Evolutionary conservation across 2,329 filamentous ascomycete genomes (phyloP).

Genomic region (Alternaria ethzedia): DNA sequence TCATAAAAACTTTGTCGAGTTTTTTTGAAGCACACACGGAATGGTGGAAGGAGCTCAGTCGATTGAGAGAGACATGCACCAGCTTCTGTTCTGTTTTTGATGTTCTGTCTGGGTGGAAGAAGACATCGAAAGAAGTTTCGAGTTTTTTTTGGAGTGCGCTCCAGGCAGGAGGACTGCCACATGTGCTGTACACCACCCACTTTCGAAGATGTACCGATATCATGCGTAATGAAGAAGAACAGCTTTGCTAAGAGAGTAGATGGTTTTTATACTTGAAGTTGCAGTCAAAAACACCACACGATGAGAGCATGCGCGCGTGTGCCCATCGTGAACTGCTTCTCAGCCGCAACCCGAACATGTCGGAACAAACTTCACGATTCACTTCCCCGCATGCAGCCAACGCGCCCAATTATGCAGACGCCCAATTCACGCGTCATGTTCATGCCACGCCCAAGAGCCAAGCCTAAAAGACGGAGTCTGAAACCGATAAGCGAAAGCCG

Average conservation of each 20-base stretch:
- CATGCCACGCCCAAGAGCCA: background rate
- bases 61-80: too few species aligned
- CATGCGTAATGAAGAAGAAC: background rate
- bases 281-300: background rate
- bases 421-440: background rate
- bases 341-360: background rate
- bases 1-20: background rate
- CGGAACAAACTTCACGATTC: background rate
- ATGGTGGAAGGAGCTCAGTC: background rate
- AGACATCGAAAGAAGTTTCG: background rate
- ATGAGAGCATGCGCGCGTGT: background rate
- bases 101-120: background rate
- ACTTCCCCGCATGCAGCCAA: background rate
- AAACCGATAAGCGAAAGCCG: conserved; percentile 12
- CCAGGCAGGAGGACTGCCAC: background rate
- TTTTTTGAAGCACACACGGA: background rate
- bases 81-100: too few species aligned
- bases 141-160: background rate
- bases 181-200: background rate
- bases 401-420: background rate
- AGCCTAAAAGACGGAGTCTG: conserved; percentile 9
- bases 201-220: background rate
- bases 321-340: background rate
- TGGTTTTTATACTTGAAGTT: background rate
- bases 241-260: background rate